Percentiles rank a stretch among this genome's conserved stretches.
Evolutionary conservation across 2,329 filamentous ascomycete genomes (phyloP).

Genomic region (Pseudogymnoascus sp.): DNA sequence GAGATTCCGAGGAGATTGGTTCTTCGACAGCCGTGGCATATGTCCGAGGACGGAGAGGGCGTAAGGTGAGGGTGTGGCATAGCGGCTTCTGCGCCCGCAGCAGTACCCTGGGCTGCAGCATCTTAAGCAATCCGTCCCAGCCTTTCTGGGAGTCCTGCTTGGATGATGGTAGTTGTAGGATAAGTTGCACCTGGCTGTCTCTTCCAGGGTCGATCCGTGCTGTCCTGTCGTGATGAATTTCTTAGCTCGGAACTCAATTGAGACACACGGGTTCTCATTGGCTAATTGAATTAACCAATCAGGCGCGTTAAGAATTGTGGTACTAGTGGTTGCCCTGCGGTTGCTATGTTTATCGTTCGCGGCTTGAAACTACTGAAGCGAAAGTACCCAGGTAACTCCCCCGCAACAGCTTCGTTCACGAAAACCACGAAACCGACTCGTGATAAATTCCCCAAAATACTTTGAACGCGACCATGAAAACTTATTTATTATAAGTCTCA

Average conservation of each 20-base stretch:
- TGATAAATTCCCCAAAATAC: neutral
- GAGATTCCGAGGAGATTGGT: slow-evolving; percentile 30
- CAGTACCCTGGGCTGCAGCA: slow-evolving; percentile 61
- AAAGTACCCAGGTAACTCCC: slow-evolving; percentile 7
- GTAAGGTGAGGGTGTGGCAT: slow-evolving; percentile 40
- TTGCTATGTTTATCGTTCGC: slow-evolving; percentile 9
- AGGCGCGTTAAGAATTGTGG: neutral
- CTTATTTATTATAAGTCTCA: neutral
- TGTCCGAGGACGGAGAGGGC: slow-evolving; percentile 37
- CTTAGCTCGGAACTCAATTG: neutral
- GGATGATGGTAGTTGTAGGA: slow-evolving; percentile 15
- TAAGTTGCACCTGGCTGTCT: neutral
- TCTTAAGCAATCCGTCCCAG: slow-evolving; percentile 27
- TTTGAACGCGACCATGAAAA: neutral
- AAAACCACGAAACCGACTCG: slow-evolving; percentile 6
- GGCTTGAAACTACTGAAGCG: slow-evolving; percentile 8
- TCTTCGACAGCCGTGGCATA: slow-evolving; percentile 43
- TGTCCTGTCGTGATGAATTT: slow-evolving; percentile 1
- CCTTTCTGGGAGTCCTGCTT: neutral
- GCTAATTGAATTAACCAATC: neutral
- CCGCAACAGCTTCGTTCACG: slow-evolving; percentile 1
- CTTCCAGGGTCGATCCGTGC: slow-evolving; percentile 8
- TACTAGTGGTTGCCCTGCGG: slow-evolving; percentile 3
- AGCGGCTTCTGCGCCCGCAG: slow-evolving; percentile 38
- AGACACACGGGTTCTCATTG: slow-evolving; percentile 8